Percentiles rank a stretch among this genome's conserved stretches.
Evolutionary conservation across 2,329 filamentous ascomycete genomes (phyloP).

Genomic region (Colletotrichum chlorophyti): DNA sequence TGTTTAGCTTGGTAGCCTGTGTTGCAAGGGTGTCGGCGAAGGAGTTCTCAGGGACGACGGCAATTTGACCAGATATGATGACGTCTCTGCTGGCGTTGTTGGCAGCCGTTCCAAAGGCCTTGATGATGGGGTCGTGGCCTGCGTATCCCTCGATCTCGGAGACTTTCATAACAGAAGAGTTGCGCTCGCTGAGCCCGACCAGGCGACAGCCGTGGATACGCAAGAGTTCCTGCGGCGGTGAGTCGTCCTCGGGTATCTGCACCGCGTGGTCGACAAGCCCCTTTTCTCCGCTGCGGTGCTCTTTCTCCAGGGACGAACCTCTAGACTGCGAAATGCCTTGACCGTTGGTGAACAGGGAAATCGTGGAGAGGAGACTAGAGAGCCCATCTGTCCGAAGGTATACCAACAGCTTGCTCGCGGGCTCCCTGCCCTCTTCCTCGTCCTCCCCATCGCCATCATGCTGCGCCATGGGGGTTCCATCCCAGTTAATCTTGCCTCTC

Average conservation of each 20-base stretch:
- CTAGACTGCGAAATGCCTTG: neutral
- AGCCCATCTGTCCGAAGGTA: conserved; percentile 76
- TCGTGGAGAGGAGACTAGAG: conserved; percentile 85
- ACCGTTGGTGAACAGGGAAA: conserved; percentile 70
- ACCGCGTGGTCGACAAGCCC: conserved; percentile 19
- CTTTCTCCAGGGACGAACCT: neutral
- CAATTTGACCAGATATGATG: conserved; percentile 75
- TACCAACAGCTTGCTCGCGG: conserved; percentile 52
- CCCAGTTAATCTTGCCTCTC: conserved; percentile 83
- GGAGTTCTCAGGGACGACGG: conserved; percentile 72
- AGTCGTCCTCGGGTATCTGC: neutral
- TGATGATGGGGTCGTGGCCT: conserved; percentile 76
- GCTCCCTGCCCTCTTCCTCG: conserved; percentile 33
- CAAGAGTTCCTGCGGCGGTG: conserved; percentile 57
- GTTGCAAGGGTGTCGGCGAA: conserved; percentile 74
- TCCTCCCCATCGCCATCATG: conserved; percentile 42
- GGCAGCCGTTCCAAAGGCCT: conserved; percentile 73
- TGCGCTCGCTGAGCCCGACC: conserved; percentile 80
- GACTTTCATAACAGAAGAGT: conserved; percentile 85
- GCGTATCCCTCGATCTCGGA: conserved; percentile 74
- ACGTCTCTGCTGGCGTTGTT: conserved; percentile 66
- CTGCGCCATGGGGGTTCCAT: conserved; percentile 34
- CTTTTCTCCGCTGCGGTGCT: neutral
- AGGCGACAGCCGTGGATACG: conserved; percentile 81
- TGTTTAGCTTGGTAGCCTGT: conserved; percentile 68